Evolutionary conservation across 139 green algal genomes (phyloP).

Genomic region (Chlamydomonas urium): DNA sequence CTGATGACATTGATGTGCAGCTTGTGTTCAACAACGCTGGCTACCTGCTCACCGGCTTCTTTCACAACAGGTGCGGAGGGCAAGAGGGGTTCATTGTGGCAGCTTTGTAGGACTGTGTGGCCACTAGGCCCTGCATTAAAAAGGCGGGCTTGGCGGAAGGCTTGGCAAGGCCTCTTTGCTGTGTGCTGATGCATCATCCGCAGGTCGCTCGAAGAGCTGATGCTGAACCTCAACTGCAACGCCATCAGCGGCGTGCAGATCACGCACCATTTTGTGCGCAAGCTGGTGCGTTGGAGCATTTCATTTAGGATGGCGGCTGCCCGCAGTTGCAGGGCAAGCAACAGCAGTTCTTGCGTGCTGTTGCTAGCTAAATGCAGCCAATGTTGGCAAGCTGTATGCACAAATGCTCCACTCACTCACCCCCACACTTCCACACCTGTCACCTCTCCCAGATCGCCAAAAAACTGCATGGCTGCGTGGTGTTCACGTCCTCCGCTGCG

Average conservation of each 20-base stretch:
- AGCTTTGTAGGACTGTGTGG: no score
- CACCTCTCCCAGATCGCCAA: constrained; percentile 8
- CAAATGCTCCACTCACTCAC: no score
- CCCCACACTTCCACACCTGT: no score
- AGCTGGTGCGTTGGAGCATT: constrained; percentile 82
- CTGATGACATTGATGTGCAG: constrained; percentile 77
- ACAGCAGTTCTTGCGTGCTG: no score
- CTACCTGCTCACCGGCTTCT: constrained; percentile 94
- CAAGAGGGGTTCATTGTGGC: no score
- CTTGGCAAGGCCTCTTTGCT: not conserved
- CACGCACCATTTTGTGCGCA: constrained; percentile 83
- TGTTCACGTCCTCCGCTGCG: constrained; percentile 84
- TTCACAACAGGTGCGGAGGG: constrained; percentile 62
- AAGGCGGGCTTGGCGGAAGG: not conserved
- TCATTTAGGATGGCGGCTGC: no score
- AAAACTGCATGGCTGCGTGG: constrained; percentile 78
- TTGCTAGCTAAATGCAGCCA: no score
- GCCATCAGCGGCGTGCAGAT: constrained; percentile 75
- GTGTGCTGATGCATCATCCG: no score
- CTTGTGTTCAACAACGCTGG: constrained; percentile 93
- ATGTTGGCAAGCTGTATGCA: no score
- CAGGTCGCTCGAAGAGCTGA: constrained; percentile 63
- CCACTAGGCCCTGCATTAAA: no score
- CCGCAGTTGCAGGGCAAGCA: no score
- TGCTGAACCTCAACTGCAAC: constrained; percentile 93